Evolutionary conservation across 768 basidiomycete genomes (phyloP).

Genomic region (Royoungia palumana): DNA sequence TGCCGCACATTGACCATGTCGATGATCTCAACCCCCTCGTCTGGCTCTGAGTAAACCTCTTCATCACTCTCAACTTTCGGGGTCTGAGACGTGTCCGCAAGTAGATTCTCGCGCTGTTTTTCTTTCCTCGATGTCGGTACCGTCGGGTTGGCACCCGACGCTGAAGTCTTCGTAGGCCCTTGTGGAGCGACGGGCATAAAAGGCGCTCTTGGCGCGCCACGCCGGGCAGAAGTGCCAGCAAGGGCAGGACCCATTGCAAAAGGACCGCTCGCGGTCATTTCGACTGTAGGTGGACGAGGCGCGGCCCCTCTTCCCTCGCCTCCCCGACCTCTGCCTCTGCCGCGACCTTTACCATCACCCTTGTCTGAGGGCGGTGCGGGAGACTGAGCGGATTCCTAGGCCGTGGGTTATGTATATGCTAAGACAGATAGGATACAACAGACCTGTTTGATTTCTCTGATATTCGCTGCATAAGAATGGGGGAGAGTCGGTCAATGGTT

Average conservation of each 20-base stretch:
- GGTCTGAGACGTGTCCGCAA: slow-evolving; percentile 22
- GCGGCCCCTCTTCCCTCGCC: slow-evolving; percentile 46
- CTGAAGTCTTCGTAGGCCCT: slow-evolving; percentile 33
- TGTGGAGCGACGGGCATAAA: slow-evolving; percentile 49
- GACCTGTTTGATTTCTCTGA: slow-evolving; percentile 66
- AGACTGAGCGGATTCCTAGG: slow-evolving; percentile 47
- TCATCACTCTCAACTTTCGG: slow-evolving; percentile 46
- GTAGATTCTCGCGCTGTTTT: slow-evolving; percentile 29
- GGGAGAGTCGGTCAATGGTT: background rate
- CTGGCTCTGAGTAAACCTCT: slow-evolving; percentile 81
- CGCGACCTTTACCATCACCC: slow-evolving; percentile 47
- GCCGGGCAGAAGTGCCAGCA: slow-evolving; percentile 50
- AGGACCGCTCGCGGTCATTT: slow-evolving; percentile 85
- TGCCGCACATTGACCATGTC: slow-evolving; percentile 75
- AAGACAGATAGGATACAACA: slow-evolving; percentile 17
- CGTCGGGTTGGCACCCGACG: slow-evolving; percentile 45
- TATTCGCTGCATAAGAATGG: slow-evolving; percentile 15
- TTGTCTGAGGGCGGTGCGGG: slow-evolving; percentile 32
- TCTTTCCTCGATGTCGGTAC: slow-evolving; percentile 52
- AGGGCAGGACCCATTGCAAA: slow-evolving; percentile 84
- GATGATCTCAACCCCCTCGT: slow-evolving; percentile 83
- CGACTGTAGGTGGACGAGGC: slow-evolving; percentile 47
- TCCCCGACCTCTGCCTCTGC: slow-evolving; percentile 51
- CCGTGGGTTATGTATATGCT: slow-evolving; percentile 4
- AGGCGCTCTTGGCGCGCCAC: slow-evolving; percentile 52